These are phyloP conservation scores for Xylaria sp. DNA, from an alignment of 2,329 filamentous ascomycete species.

Conservation along the genomic window DNA sequence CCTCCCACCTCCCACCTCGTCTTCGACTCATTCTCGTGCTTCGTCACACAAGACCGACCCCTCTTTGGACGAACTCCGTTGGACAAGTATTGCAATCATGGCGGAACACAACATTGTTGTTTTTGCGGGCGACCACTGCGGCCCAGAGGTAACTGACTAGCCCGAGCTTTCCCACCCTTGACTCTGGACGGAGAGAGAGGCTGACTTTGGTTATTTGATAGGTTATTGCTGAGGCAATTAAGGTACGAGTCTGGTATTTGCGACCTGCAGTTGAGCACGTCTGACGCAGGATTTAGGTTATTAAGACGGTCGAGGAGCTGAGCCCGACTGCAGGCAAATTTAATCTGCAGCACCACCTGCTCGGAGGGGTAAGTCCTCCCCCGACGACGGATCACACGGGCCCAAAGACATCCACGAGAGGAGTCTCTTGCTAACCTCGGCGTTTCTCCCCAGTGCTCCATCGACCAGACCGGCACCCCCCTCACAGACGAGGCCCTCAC, in stretches of 20 bases:
- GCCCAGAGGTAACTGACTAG: not conserved
- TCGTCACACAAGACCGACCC: constrained; percentile 19
- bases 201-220: not conserved
- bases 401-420: constrained; percentile 23
- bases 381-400: constrained; percentile 12
- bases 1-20: constrained; percentile 10
- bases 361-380: constrained; percentile 1
- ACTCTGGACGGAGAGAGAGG: constrained; percentile 1
- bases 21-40: not conserved
- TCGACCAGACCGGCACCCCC: not conserved
- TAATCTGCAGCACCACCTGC: not conserved
- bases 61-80: constrained; percentile 16
- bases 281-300: constrained; percentile 2
- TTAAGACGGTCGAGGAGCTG: not conserved
- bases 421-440: constrained; percentile 21
- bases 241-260: constrained; percentile 4
- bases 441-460: constrained; percentile 1
- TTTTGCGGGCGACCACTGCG: constrained; percentile 1
- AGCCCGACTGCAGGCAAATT: constrained; percentile 2
- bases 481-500: constrained; percentile 1
- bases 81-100: constrained; percentile 10
- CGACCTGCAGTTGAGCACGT: constrained; percentile 1
- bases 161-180: constrained; percentile 1
- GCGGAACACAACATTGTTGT: constrained; percentile 2
- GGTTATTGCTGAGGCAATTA: constrained; percentile 1